A percentile compares a stretch with the other conserved stretches of the same genome.
phyloP scores from a whole-genome alignment of 179 eudicot genomes.

The Amaranthus tricolor region DNA sequence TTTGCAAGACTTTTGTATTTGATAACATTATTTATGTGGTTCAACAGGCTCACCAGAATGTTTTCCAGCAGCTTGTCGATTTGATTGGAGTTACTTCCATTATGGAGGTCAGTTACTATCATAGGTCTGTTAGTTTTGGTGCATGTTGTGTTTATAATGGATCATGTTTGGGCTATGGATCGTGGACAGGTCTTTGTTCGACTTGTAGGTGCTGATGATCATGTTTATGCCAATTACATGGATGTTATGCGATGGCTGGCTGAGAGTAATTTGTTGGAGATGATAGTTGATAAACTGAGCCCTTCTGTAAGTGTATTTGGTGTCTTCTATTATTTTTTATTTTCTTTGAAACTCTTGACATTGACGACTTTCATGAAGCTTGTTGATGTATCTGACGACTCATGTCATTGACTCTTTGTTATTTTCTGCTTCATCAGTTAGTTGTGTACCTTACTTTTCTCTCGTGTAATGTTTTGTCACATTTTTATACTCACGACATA shows the following conservation, averaged over 20 bases:
- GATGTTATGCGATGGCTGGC: conserved; percentile 95
- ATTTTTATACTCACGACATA: too few relatives aligned
- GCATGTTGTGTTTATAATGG: conserved; percentile 1
- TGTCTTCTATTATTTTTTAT: neutral
- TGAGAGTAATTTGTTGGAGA: conserved; percentile 87
- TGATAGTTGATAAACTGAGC: conserved; percentile 91
- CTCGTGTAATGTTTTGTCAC: too few relatives aligned
- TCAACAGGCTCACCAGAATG: conserved; percentile 78
- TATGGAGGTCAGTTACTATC: conserved; percentile 70
- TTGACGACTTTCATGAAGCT: neutral
- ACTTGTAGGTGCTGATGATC: conserved; percentile 95
- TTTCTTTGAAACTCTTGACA: neutral
- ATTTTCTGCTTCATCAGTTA: too few relatives aligned
- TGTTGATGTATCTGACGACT: too few relatives aligned
- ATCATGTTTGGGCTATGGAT: conserved; percentile 5
- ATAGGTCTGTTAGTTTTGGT: neutral
- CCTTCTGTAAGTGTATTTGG: conserved; percentile 54
- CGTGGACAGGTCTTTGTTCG: conserved; percentile 76
- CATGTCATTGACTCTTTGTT: too few relatives aligned
- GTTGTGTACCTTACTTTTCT: too few relatives aligned
- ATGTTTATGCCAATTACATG: conserved; percentile 72
- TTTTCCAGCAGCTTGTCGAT: conserved; percentile 83
- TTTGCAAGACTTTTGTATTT: neutral
- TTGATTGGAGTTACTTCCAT: conserved; percentile 95
- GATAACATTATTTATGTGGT: conserved; percentile 5